Evolutionary conservation across 176 grass and related monocot species (phyloP), one percentile per base, ranked within the genome.

Genomic region (Zoysia pacifica): DNA sequence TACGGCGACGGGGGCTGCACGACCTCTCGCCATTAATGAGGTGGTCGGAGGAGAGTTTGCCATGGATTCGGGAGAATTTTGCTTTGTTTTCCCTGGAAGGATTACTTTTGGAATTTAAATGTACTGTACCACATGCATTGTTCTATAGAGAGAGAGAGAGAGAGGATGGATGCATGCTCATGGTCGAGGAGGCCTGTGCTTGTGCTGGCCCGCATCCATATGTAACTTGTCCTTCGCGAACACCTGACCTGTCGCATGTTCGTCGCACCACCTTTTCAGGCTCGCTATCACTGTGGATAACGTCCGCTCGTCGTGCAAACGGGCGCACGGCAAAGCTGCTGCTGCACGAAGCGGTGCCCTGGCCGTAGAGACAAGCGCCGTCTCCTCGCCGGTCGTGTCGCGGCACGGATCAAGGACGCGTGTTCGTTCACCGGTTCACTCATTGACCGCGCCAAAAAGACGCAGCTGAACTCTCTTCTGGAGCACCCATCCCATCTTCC

Each of bases 21-120:
- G 46, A 15, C 69, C 69, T 35, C 61, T 59, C 11, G 16, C 50
- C 51, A 60, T 80, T 11, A 74, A 80, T 80, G 52, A 42, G 16
- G 16, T 4, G 54, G 16, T 4, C 51, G 39, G 40, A 5, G 7
- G 37, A 6, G 15, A 36, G 9, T 35, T 49, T 12, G 36, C 61
- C 19, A 11, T 6, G 12, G 6, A 39, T 39, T 38, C 38, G 61
- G 61, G 5, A 36, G 35, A 11, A 58, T 56, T 6, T 13, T 38
- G 28, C 28, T 63, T 62, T 37, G 0, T 3, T 6, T 63, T 63
- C 10, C 28, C 11, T 6, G 35, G 35, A 38, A 38, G 28, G 9
- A 63, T 37, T 53, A 12, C 3, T 1, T 9, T 20, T 19, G n/a
- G n/a, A 60, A 3, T 60, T 60, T 2, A 28, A 60, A 20, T 10